Base-by-base conservation (phyloP, 169 alveolate genomes). In the Plasmodium knowlesi region DNA sequence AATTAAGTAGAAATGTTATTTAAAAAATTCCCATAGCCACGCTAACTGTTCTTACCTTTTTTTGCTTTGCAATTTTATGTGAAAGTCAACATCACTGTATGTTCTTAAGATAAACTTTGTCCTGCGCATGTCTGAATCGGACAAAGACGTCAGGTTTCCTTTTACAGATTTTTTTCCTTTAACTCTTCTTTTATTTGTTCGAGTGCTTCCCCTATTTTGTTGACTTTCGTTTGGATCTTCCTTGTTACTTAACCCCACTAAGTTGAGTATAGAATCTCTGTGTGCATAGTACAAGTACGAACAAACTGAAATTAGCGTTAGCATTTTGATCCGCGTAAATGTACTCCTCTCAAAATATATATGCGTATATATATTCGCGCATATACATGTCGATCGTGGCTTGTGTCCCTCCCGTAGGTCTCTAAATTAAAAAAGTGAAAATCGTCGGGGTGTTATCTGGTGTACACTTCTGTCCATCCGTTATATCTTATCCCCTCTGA, bases 301-400 rank as follows among this genome's bases (percentile, higher is more conserved):
- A 30, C 95, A 90, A 28, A 90, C 92, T 82, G 95, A 81, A 30
- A 90, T 81, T 82, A 90, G 61, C 32, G 95, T 90, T 41, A 90
- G 10, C 95, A 90, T 90, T 90, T 81, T 90, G 50, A 70, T 46
- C 9, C 61, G 25, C 61, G 14, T n/a, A 76, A 76, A 76, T 86
- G 67, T 76, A 28, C 22, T 41, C 70, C 76, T 67, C 76, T 25
- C 41, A 25, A 67, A 67, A 28, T 28, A 12, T 67, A 10, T 67
- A 76, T 76, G 43, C 22, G 8, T 76, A 25, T 22, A 67, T 67
- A 67, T 67, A 67, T 67, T 67, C 30, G 37, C 14, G 30, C 37
- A 67, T 67, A 67, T 28, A 14, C 76, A 67, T 67, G 5, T 67
- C 32, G 28, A 34, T 61, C 28, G 16, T 10, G 34, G 37, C 14